Conservation (phyloP, 2,329 filamentous ascomycete genomes). For the Bipolaris victoriae region DNA sequence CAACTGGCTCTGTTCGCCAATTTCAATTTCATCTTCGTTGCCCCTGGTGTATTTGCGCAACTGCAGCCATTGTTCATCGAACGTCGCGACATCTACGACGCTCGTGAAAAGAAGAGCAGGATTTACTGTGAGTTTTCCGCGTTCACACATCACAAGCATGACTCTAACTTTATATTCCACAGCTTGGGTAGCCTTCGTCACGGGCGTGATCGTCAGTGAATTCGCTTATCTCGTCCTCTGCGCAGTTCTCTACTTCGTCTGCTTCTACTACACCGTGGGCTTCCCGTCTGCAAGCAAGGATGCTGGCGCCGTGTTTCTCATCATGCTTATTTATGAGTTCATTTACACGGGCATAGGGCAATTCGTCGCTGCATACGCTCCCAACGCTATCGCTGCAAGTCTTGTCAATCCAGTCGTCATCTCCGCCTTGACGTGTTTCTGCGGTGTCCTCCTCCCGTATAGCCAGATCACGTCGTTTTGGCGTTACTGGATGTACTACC, state of each 20-base stretch:
- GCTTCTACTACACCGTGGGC: conserved; percentile 65
- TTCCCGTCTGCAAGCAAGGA: conserved; percentile 49
- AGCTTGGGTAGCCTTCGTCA: conserved; percentile 70
- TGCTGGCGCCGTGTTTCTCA: conserved; percentile 57
- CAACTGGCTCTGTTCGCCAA: conserved; percentile 54
- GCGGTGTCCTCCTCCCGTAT: conserved; percentile 66
- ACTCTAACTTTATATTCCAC: neutral
- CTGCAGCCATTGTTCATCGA: conserved; percentile 53
- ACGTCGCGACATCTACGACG: conserved; percentile 57
- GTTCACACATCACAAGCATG: neutral
- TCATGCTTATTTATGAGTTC: conserved; percentile 53
- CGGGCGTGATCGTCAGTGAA: conserved; percentile 71
- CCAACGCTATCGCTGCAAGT: conserved; percentile 54
- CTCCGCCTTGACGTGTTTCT: conserved; percentile 24
- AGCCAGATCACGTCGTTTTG: conserved; percentile 71
- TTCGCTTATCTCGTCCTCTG: conserved; percentile 68
- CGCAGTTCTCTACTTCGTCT: conserved; percentile 66
- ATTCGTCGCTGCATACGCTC: conserved; percentile 55
- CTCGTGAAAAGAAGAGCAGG: conserved; percentile 66
- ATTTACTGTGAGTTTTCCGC: conserved; percentile 61
- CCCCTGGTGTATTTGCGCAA: conserved; percentile 47
- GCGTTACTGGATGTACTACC: conserved; percentile 48
- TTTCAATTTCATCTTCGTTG: conserved; percentile 54
- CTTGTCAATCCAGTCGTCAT: conserved; percentile 52
- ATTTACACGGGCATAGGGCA: conserved; percentile 59